Conservation (phyloP, 305 asterid species). For the Fraxinus dipetala region DNA sequence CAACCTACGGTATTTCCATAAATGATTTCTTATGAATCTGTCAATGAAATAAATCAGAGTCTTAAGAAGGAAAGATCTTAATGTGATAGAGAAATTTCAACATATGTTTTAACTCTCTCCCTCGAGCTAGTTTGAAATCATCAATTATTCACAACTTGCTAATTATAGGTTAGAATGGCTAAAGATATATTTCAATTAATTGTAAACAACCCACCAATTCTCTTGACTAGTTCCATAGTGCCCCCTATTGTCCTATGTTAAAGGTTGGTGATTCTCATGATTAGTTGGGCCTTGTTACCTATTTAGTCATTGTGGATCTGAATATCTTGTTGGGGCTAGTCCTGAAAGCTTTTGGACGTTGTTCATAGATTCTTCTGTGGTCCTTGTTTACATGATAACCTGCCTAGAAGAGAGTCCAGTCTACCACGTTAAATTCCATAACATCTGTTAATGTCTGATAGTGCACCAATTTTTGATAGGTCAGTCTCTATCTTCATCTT, state of each 20-base stretch:
- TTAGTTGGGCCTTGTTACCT: not conserved
- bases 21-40: not conserved
- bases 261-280: not conserved
- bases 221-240: not conserved
- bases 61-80: not conserved
- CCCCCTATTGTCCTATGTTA: not conserved
- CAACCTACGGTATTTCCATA: not conserved
- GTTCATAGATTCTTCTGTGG: not conserved
- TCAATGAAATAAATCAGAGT: not conserved
- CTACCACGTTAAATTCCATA: not conserved
- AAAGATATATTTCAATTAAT: not conserved
- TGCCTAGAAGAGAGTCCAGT: not conserved
- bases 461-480: not conserved
- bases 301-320: not conserved
- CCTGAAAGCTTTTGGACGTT: not conserved
- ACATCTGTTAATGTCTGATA: not conserved
- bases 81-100: not conserved
- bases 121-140: not conserved
- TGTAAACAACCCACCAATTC: not conserved
- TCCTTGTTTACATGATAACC: not conserved
- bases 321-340: not conserved
- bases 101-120: not conserved
- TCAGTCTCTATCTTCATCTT: not conserved
- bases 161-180: not conserved
- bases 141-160: not conserved